These are phyloP conservation scores for Kandelia obovata DNA, from an alignment of 345 rosid species.

Conservation along the genomic window DNA sequence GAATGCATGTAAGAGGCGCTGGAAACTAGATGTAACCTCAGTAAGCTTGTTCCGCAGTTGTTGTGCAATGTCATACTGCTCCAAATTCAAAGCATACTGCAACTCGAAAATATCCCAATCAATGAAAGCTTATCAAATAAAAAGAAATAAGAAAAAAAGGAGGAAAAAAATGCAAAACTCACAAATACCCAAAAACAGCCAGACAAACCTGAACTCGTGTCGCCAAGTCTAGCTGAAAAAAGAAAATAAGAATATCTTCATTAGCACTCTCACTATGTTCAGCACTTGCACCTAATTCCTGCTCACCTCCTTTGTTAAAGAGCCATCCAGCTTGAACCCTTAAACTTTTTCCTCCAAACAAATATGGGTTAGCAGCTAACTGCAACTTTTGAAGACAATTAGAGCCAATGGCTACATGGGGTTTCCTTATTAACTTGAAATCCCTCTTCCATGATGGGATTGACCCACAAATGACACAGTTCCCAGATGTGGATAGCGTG, in stretches of 20 bases:
- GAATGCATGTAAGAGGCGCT: constrained; percentile 1
- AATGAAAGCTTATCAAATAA: constrained; percentile 12
- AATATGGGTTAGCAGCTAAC: constrained; percentile 26
- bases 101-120: constrained; percentile 22
- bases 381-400: constrained; percentile 29
- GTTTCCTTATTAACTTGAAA: constrained; percentile 29
- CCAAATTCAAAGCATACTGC: constrained; percentile 84
- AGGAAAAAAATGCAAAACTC: not conserved
- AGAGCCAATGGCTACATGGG: constrained; percentile 21
- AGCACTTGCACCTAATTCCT: constrained; percentile 51
- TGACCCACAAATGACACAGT: constrained; percentile 40
- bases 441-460: constrained; percentile 32
- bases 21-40: constrained; percentile 49
- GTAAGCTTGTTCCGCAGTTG: constrained; percentile 78
- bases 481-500: constrained; percentile 44
- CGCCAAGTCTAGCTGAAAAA: constrained; percentile 80
- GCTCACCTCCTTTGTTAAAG: constrained; percentile 54
- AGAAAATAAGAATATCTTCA: constrained; percentile 85
- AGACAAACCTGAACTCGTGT: constrained; percentile 80
- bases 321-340: constrained; percentile 82
- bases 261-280: constrained; percentile 87
- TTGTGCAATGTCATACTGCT: constrained; percentile 81
- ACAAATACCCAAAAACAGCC: not conserved
- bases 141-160: constrained; percentile 1
- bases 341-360: constrained; percentile 34